Evolutionary conservation across 23 red algal species (phyloP), one percentile per base, ranked within the genome.

Genomic region (Cyanidiococcus yangmingshanensis): DNA sequence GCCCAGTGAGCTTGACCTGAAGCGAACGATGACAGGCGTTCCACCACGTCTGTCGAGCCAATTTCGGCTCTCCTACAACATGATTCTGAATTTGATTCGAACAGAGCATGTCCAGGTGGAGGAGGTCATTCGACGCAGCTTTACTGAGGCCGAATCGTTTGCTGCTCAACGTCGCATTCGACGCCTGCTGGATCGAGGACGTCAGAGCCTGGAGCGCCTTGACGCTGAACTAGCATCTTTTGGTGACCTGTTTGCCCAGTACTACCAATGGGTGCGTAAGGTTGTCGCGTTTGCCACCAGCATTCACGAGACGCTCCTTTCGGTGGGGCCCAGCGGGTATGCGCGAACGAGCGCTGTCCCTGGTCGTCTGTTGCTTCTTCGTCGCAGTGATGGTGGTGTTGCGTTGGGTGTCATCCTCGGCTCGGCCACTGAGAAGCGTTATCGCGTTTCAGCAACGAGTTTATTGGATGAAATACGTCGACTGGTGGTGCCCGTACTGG

Each of bases 1-100:
- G 38, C 94, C 94, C 1, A 59, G 59, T 57, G 88, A 89, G 58
- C 68, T 59, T 27, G 89, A 89, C 50, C 68, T 98, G 58, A 87
- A 85, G n/a, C 58, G 80, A 37, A 77, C 91, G 12, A 54, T 98
- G 78, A 89, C 82, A 33, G 88, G 94, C 24, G 76, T 59, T 0
- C 85, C 84, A 0, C 85, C 82, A 51, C 85, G 86, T 68, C 67
- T 98, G 2, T 57, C 54, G 27, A 90, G 87, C 37, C 79, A 82
- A 45, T 98, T 98, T 75, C 88, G 94, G 24, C 88, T 98, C 39
- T 91, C 94, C 1, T 98, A 91, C 78, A 98, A 90, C 83, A 98
- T 91, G 88, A 92, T 98, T 75, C 67, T 98, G 21, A 98, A 98
- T 59, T 80, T 98, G 75, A 74, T 98, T 33, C 87, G 94, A 2